Evolutionary conservation across 176 grass and related monocot genomes (phyloP), one percentile per base, ranked within the genome.

Genomic region (Juncus inflexus): DNA sequence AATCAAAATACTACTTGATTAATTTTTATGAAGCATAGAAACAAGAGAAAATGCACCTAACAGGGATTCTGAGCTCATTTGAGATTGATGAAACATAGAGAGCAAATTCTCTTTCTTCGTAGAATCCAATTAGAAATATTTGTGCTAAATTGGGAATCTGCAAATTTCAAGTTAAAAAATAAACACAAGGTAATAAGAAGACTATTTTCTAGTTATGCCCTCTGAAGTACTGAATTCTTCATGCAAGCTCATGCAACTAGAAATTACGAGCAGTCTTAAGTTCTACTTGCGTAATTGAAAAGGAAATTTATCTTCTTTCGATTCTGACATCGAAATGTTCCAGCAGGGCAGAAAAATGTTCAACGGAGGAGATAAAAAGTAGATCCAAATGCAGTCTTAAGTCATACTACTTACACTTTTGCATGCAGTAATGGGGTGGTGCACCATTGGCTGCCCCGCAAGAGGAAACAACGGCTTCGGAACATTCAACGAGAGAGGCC

Each of bases 81-180:
- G 95, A 99, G 80, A 99, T 90, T 42, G 95, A 88, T 19, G 95
- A 94, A 41, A 99, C 89, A 53, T 94, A 99, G 15, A 99, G 85
- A 11, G 95, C 80, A 75, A 99, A 99, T 61, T 99, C 89, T 72
- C 86, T 78, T 78, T 84, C 89, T 83, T 99, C 95, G 40, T 94
- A 94, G 80, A 99, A 99, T 16, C 89, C 95, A 60, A 99, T 76
- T 65, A 99, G 95, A 74, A 89, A 99, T 86, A 99, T 86, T 86
- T 87, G 95, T n/a, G 43, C 86, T 77, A 99, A 85, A 76, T 94
- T 86, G 12, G 95, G 95, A 83, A 94, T 94, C 95, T 99, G 77
- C 61, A 42, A 69, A 53, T 50, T 74, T 41, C 40, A 42, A 75
- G 15, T 10, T 39, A 74, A 80, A 12, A 9, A 51, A 63, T 12